phyloP scores from a whole-genome alignment of 108 stramenopile species.

The Stephanodiscus minutulus region DNA sequence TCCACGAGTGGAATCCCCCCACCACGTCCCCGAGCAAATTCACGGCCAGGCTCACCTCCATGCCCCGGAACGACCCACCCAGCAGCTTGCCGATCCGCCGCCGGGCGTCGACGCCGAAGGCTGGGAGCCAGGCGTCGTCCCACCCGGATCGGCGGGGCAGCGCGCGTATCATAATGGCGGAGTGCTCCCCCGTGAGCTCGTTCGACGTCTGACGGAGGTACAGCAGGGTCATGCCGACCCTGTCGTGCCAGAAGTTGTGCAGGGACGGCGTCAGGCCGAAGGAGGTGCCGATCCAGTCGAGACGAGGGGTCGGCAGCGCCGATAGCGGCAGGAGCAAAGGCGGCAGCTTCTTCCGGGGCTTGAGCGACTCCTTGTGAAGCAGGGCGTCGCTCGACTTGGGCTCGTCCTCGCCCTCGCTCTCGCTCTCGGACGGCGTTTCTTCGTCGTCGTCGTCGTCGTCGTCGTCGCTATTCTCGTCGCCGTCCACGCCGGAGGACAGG shows the following conservation, averaged over 20 bases:
- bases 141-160: slow-evolving; percentile 79
- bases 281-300: slow-evolving; percentile 97
- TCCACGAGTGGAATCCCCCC: slow-evolving; percentile 32
- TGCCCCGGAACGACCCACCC: slow-evolving; percentile 82
- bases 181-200: slow-evolving; percentile 97
- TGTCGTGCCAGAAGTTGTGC: slow-evolving; percentile 91
- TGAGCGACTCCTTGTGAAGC: slow-evolving; percentile 79
- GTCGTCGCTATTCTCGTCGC: slow-evolving; percentile 47
- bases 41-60: slow-evolving; percentile 81
- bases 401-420: slow-evolving; percentile 58
- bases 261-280: slow-evolving; percentile 94
- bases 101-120: slow-evolving; percentile 90
- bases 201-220: slow-evolving; percentile 98
- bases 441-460: slow-evolving; percentile 45
- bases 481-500: slow-evolving; percentile 51
- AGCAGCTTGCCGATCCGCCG: slow-evolving; percentile 87
- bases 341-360: slow-evolving; percentile 94
- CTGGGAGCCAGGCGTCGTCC: slow-evolving; percentile 89
- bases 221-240: slow-evolving; percentile 86
- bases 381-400: slow-evolving; percentile 46
- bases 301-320: slow-evolving; percentile 80
- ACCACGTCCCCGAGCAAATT: slow-evolving; percentile 73
- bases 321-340: slow-evolving; percentile 92
- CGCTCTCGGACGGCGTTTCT: slow-evolving; percentile 44
- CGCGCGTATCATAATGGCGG: slow-evolving; percentile 91